Evolutionary conservation across 2,329 filamentous ascomycete species (phyloP).

Genomic region (Alternaria gansuensis): DNA sequence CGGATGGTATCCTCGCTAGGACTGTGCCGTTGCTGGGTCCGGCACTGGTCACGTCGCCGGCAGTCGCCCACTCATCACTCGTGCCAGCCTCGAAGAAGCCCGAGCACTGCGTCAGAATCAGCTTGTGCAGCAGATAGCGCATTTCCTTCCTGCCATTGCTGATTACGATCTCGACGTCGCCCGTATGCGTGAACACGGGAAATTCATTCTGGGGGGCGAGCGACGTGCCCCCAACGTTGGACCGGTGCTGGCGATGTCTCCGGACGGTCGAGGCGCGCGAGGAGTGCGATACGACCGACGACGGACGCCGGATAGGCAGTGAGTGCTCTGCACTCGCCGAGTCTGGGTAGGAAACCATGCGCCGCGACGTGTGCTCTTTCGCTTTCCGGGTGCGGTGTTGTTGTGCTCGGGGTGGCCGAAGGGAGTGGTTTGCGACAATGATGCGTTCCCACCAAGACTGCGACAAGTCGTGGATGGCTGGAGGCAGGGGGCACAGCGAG

Average conservation of each 20-base stretch:
- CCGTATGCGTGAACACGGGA: conserved; percentile 86
- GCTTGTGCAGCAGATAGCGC: conserved; percentile 84
- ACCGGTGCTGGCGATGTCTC: conserved; percentile 80
- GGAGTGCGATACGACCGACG: conserved; percentile 67
- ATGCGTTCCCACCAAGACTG: conserved; percentile 11
- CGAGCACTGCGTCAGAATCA: conserved; percentile 88
- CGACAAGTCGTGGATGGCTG: conserved; percentile 25
- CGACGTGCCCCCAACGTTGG: conserved; percentile 74
- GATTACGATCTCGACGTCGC: conserved; percentile 90
- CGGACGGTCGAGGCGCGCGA: conserved; percentile 63
- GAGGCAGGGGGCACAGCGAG: conserved; percentile 26
- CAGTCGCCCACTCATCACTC: conserved; percentile 76
- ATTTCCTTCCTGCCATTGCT: conserved; percentile 75
- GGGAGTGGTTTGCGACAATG: conserved; percentile 10
- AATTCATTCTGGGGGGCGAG: conserved; percentile 87
- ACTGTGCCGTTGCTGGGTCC: conserved; percentile 42
- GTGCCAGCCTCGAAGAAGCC: conserved; percentile 92
- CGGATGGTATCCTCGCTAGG: conserved; percentile 54
- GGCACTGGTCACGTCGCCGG: conserved; percentile 41
- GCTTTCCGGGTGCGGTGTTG: conserved; percentile 14
- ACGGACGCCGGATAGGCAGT: conserved; percentile 68
- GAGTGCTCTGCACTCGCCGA: conserved; percentile 61
- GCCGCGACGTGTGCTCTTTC: conserved; percentile 25
- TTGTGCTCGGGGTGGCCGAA: conserved; percentile 16
- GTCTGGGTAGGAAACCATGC: conserved; percentile 72